Base-by-base conservation (phyloP, 73 alveolate species). In the Stentor coeruleus region DNA sequence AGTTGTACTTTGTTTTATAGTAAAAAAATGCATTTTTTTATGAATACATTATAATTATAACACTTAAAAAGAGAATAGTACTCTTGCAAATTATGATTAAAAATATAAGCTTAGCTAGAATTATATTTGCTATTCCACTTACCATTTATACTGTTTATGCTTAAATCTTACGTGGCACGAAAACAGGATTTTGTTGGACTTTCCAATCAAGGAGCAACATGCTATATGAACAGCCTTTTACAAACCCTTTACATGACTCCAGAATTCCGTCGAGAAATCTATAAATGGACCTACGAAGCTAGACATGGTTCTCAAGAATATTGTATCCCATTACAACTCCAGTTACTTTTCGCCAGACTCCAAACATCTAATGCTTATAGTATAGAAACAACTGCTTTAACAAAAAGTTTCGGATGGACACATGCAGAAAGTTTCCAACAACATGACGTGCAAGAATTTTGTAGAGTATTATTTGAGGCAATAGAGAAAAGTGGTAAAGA, bases 401-500 rank as follows among this genome's bases (percentile, higher is more conserved):
- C 95, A 20, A 84, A 83, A 58, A 41, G 88, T 26, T 92, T 92
- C 76, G 76, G 83, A 72, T 92, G 97, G 95, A 90, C 82, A 36
- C 33, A 72, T 1, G 20, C 72, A 31, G 87, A 83, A 39, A 59
- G 85, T 28, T 77, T 83, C 38, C 88, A 92, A 73, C 91, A 92
- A 83, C 94, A 92, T 49, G 97, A 92, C 59, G 85, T 86, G 38
- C 91, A 90, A 85, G 96, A 90, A 81, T 91, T 96, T 88, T 96
- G 99, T 87, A 37, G 98, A 58, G 98, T 94, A 55, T 92, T 96
- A 59, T 96, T 96, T 76, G 98, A 96, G 79, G 99, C 99, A 4
- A 91, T 96, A 55, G 98, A 96, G 86, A 57, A 89, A 55, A 83
- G 94, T 80, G 83, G 84, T 59, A 90, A 85, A 35, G 60, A 80